Conservation (phyloP, 1,139 yeast genomes). For the Pichia sp. region DNA sequence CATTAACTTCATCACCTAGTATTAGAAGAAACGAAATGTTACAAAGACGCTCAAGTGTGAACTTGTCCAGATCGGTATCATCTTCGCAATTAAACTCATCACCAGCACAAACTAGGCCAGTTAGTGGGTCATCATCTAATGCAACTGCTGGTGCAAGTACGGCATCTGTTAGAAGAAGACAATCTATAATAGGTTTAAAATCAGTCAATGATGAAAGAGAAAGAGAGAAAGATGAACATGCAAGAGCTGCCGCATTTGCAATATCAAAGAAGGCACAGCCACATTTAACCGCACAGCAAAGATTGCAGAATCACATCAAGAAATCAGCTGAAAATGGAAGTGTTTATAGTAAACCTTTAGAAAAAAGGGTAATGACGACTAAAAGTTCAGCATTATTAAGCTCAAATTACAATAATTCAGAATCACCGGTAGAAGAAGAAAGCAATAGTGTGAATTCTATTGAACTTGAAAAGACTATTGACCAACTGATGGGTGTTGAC, state of each 20-base stretch:
- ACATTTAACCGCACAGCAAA: constrained; percentile 27
- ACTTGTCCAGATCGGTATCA: background rate
- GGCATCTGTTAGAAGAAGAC: constrained; percentile 4
- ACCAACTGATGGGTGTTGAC: background rate
- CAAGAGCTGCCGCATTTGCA: constrained; percentile 20
- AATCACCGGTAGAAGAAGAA: background rate
- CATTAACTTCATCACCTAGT: constrained; percentile 13
- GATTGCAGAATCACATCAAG: constrained; percentile 29
- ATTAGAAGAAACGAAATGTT: background rate
- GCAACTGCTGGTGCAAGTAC: background rate
- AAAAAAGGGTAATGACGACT: constrained; percentile 7
- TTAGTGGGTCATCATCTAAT: background rate
- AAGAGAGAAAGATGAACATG: constrained; percentile 5
- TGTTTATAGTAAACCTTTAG: constrained; percentile 23
- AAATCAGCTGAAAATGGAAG: constrained; percentile 27
- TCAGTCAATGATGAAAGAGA: background rate
- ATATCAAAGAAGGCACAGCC: constrained; percentile 5
- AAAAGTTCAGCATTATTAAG: background rate
- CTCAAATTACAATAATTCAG: background rate
- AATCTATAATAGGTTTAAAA: background rate
- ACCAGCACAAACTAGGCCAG: background rate
- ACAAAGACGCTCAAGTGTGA: constrained; percentile 7
- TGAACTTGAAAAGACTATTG: background rate
- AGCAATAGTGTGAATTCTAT: background rate
- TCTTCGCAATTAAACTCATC: background rate